Evolutionary conservation across 148 eudicot genomes (phyloP).

Genomic region (Heliamphora exappendiculata): DNA sequence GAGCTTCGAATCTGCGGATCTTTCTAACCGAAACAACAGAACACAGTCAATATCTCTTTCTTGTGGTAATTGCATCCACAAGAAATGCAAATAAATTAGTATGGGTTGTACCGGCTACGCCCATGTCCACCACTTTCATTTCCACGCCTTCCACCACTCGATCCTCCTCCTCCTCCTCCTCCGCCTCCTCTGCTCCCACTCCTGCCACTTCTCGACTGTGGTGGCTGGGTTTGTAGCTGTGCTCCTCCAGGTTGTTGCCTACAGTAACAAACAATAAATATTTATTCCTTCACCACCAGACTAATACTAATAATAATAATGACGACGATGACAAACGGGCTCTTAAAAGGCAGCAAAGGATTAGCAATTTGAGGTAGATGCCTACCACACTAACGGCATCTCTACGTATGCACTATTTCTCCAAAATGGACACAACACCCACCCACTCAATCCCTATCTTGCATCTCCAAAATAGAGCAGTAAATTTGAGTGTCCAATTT

Average conservation of each 20-base stretch:
- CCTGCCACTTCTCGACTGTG: slow-evolving; percentile 48
- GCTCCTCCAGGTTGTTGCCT: slow-evolving; percentile 89
- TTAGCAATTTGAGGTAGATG: too few species aligned
- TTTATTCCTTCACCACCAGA: neutral
- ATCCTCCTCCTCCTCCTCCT: slow-evolving; percentile 55
- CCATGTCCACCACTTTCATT: slow-evolving; percentile 43
- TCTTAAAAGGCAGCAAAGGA: too few species aligned
- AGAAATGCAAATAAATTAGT: slow-evolving; percentile 26
- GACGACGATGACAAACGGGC: neutral
- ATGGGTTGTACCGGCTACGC: slow-evolving; percentile 75
- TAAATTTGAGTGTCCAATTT: too few species aligned
- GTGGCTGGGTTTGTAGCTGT: slow-evolving; percentile 52
- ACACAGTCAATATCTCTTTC: neutral
- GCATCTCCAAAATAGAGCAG: too few species aligned
- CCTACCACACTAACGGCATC: too few species aligned
- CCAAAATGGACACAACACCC: too few species aligned
- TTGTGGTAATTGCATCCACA: slow-evolving; percentile 1
- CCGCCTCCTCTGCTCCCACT: slow-evolving; percentile 50
- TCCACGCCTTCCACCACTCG: slow-evolving; percentile 59
- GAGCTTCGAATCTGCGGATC: neutral
- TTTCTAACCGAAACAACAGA: neutral
- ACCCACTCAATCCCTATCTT: too few species aligned
- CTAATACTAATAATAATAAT: neutral
- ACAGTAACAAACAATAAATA: slow-evolving; percentile 10
- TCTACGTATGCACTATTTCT: too few species aligned